These are phyloP conservation scores for Paraconiothyrium sp. DNA, from an alignment of 2,329 filamentous ascomycete genomes.

Conservation along the genomic window DNA sequence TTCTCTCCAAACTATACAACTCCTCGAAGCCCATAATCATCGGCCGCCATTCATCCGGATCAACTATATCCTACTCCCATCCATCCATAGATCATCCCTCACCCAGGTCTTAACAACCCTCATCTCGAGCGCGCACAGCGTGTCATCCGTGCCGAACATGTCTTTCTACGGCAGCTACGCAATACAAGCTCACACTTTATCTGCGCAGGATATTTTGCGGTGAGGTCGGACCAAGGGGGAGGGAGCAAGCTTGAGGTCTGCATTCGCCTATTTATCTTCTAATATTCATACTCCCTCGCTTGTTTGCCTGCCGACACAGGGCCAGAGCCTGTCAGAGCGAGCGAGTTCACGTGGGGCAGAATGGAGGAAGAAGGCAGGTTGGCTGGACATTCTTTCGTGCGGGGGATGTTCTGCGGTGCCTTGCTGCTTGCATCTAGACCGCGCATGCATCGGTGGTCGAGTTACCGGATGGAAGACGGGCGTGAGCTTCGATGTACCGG, in stretches of 20 bases:
- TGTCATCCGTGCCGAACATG: constrained; percentile 32
- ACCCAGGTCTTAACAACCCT: constrained; percentile 51
- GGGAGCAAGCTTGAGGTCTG: constrained; percentile 46
- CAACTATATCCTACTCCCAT: constrained; percentile 53
- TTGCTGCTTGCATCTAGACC: constrained; percentile 49
- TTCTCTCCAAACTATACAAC: constrained; percentile 51
- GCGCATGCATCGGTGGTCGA: constrained; percentile 55
- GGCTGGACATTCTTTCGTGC: constrained; percentile 55
- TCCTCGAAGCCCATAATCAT: constrained; percentile 59
- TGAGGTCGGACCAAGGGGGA: constrained; percentile 48
- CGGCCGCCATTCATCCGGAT: constrained; percentile 56
- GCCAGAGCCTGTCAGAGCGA: constrained; percentile 46
- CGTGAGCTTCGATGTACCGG: too few species aligned
- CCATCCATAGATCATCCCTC: constrained; percentile 45
- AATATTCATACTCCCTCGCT: background rate
- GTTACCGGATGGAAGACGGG: constrained; percentile 59
- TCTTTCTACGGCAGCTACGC: constrained; percentile 48
- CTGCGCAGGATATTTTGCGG: constrained; percentile 55
- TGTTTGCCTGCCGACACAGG: background rate
- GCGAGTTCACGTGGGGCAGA: constrained; percentile 47
- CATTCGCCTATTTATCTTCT: constrained; percentile 52
- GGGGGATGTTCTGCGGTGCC: constrained; percentile 54
- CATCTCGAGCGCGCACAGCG: constrained; percentile 46
- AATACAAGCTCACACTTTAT: constrained; percentile 55
- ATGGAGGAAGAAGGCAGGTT: constrained; percentile 53